Conservation (phyloP, 2,329 filamentous ascomycete species). For the Neonectria ditissima region DNA sequence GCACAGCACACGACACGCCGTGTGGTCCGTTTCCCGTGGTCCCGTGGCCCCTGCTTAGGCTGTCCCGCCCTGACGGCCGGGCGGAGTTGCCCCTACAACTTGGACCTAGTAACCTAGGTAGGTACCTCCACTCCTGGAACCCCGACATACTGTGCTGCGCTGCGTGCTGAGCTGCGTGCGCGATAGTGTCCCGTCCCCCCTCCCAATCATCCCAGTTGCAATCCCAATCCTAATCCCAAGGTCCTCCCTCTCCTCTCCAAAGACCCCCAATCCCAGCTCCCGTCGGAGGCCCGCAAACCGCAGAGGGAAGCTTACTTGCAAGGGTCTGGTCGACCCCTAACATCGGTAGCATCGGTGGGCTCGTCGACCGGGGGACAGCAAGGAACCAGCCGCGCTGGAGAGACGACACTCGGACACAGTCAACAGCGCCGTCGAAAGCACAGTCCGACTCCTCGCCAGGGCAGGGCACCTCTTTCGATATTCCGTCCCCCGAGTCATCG, state of each 20-base stretch:
- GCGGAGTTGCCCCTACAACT: not conserved
- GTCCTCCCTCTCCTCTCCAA: conserved; percentile 25
- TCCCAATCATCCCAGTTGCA: conserved; percentile 24
- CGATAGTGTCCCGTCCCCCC: no score
- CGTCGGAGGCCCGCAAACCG: conserved; percentile 13
- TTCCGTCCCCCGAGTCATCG: not conserved
- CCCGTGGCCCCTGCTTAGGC: conserved; percentile 1
- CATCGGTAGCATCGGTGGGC: not conserved
- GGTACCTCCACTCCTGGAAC: no score
- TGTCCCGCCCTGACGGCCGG: not conserved
- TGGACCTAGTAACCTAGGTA: not conserved
- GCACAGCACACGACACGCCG: not conserved
- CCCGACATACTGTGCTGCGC: not conserved
- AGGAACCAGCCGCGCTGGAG: not conserved
- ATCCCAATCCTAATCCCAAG: conserved; percentile 9
- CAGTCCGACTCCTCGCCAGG: not conserved
- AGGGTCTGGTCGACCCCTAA: conserved; percentile 6
- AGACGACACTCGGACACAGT: not conserved
- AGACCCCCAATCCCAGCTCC: conserved; percentile 27
- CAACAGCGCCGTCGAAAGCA: not conserved
- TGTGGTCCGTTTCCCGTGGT: conserved; percentile 15
- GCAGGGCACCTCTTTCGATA: no score
- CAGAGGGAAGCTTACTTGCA: conserved; percentile 14
- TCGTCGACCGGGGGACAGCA: not conserved
- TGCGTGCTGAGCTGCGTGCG: no score